Base-by-base conservation (phyloP, 441 rosid genomes). In the Gossypium trilobum region DNA sequence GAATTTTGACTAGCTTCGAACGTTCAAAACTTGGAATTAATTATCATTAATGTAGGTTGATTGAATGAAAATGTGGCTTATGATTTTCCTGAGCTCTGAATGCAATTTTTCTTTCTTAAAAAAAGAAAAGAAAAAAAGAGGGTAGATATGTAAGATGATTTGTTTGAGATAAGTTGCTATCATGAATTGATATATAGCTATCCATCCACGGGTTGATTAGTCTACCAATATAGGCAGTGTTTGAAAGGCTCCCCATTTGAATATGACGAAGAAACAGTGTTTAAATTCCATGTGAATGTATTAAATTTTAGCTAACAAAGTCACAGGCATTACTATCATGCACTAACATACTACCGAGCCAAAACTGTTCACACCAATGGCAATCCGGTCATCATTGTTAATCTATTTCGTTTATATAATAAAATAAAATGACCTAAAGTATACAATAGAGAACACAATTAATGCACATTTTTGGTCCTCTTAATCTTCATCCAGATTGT, bases 281-380 rank as follows among this genome's bases (percentile, higher is more conserved):
- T 59, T 11, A 29, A 14, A 60, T 14, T 60, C 46, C 46, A 60
- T 31, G 46, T 31, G 46, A 60, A 60, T 31, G 44, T 29, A 60
- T 60, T 60, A 29, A 60, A 60, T 60, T 59, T 60, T 60, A 60
- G 66, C 46, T 31, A n/a, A 60, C 66, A 60, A 14, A 60, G 66
- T 61, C 23, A 33, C n/a, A 31, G 16, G n/a, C 17, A 29, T 56
- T 56, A 56, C 60, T 4, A 56, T 56, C 60, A 56, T 9, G 60
- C 60, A 19, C 36, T 19, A 54, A 54, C 25, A 54, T 9, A 20
- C 33, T 3, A 29, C 33, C 4, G 33, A 4, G 5, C 23, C 23
- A 52, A 52, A 52, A 17, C 5, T 6, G 9, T 52, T 9, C 13
- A 55, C 13, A 55, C n/a, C 11, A 20, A 55, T 55, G 0, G 5